Evolutionary conservation across 331 rosid genomes (phyloP), one percentile per base, ranked within the genome.

Genomic region (Pyrus hybrid): DNA sequence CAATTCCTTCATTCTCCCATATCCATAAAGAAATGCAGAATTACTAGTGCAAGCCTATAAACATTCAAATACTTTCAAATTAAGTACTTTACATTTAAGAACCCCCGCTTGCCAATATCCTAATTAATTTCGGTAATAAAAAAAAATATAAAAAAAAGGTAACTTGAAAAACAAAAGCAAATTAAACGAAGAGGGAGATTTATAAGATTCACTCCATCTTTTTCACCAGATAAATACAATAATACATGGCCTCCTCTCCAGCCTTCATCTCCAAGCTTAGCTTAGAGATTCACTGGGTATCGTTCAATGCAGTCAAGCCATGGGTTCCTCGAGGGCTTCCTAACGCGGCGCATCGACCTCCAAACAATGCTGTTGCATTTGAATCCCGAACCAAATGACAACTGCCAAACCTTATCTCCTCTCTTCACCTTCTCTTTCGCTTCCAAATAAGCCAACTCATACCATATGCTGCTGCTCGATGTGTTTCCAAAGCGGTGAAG

Each of bases 391-490:
- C 99, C 99, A 68, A 92, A 95, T 3, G 97, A 96, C 62, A 94
- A 80, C 80, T 90, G 96, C 99, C 99, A 94, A 79, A 94, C 83
- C 47, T 97, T 87, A 83, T 94, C 97, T 1, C 97, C 99, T 49
- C 88, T 80, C 71, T 76, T 85, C 45, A 94, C 96, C 25, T 83
- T 84, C 66, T 89, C 99, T 56, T 88, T 92, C 1, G 97, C 97
- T 69, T 94, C 97, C 87, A 94, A 87, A 81, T 94, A 92, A 65
- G 99, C 96, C 63, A 94, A 63, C 70, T 94, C 93, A 73, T 94
- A 94, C 99, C 99, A 94, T 22, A 94, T 92, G 80, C 97, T 91
- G 82, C 97, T 94, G 79, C 97, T 91, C 10, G 99, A 94, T 0
- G 99, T 92, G 92, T 94, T 94, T 13, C 99, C 99, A 56, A 94